Evolutionary conservation across 176 grass and related monocot genomes (phyloP), one percentile per base, ranked within the genome.

Genomic region (Carex parvula): DNA sequence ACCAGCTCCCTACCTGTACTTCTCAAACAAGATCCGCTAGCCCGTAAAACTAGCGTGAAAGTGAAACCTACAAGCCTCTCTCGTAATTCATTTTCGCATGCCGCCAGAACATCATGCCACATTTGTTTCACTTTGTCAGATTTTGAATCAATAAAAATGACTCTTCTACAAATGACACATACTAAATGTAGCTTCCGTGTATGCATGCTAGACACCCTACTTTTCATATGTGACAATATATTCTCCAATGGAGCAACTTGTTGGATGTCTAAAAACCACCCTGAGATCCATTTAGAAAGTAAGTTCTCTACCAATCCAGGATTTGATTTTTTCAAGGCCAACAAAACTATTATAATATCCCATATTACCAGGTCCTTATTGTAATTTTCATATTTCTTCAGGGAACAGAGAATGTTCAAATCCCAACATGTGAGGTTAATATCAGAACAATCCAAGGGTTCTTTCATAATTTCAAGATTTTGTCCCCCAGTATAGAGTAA

Each of bases 401-500:
- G 44, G 64, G 85, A 91, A 80, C 70, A 84, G 3, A 92, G 71
- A 85, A 97, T 91, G 61, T 97, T 90, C 18, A 87, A 90, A 83
- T 81, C 87, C 95, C 90, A 94, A 72, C 72, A 87, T 24, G 76
- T 70, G 41, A 92, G 73, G 44, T 92, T 88, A 53, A 29, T 55
- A 33, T 70, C 29, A 53, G 92, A 86, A 17, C 88, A 70, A 72
- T 44, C 54, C 79, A 72, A 81, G 58, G 86, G 83, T 53, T 91
- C 86, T 76, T 81, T 21, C 84, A 86, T 87, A 84, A 92, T 92
- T 83, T 94, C 87, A 86, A 91, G 82, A 61, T 88, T 92, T 70
- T 91, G 92, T 79, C 88, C 91, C 64, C 95, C 88, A 55, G 75
- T 86, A 88, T 93, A 98, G 78, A 92, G 87, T 86, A 98, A 88